Percentiles rank a stretch among this genome's conserved stretches.
Evolutionary conservation across 257 asterid genomes (phyloP).

Genomic region (Fraxinus cuspidata): DNA sequence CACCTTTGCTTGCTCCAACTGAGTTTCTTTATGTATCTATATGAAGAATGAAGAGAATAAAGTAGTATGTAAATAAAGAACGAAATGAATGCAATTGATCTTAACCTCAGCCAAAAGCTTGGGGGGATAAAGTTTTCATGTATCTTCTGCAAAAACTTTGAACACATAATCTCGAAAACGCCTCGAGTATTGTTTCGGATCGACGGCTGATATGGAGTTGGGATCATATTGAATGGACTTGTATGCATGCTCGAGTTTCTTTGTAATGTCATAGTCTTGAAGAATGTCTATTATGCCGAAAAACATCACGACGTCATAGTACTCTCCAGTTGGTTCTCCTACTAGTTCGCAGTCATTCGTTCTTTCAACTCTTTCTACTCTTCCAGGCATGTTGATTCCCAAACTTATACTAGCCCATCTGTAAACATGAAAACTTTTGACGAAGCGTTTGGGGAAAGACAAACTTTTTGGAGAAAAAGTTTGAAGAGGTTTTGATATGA

Average conservation of each 20-base stretch:
- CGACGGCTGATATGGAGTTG: constrained; percentile 91
- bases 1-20: constrained; percentile 26
- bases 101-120: constrained; percentile 16
- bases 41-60: constrained; percentile 14
- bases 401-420: constrained; percentile 86
- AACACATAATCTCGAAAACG: constrained; percentile 90
- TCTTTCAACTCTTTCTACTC: constrained; percentile 81
- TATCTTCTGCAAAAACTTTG: constrained; percentile 84
- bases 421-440: not conserved
- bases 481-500: not conserved
- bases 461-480: not conserved
- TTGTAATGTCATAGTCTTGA: constrained; percentile 92
- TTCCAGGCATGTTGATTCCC: constrained; percentile 93
- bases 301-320: constrained; percentile 79
- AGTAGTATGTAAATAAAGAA: constrained; percentile 32
- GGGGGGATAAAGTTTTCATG: constrained; percentile 28
- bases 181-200: constrained; percentile 79
- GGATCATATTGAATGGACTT: constrained; percentile 94
- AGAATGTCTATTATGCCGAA: constrained; percentile 94
- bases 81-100: constrained; percentile 5
- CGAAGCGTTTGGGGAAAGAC: not conserved
- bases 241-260: constrained; percentile 92
- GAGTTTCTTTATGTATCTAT: constrained; percentile 17
- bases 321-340: constrained; percentile 91
- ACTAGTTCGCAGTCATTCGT: constrained; percentile 55